phyloP scores from a whole-genome alignment of 176 grass and related monocot species.

The Zea mays region DNA sequence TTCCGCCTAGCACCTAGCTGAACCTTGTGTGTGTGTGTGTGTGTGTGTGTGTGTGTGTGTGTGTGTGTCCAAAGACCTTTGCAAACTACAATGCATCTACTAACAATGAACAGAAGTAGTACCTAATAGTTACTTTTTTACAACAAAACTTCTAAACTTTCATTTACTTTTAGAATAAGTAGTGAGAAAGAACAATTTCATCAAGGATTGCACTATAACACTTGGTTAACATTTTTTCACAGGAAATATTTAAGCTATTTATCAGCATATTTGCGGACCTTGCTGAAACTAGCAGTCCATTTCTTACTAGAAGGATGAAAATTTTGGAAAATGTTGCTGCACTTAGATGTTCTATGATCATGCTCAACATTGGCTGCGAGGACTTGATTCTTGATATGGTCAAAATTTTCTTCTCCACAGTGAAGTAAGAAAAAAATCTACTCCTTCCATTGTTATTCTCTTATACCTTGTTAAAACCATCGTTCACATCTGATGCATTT shows the following conservation, averaged over 20 bases:
- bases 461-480: constrained; percentile 19
- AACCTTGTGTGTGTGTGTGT: too few species aligned
- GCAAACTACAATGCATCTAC: background rate
- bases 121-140: constrained; percentile 25
- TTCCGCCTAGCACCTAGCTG: too few species aligned
- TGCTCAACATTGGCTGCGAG: constrained; percentile 82
- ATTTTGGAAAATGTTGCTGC: constrained; percentile 87
- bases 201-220: constrained; percentile 20
- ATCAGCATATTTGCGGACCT: constrained; percentile 76
- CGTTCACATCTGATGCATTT: constrained; percentile 25
- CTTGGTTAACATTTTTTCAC: constrained; percentile 33
- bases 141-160: constrained; percentile 10
- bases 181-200: constrained; percentile 26
- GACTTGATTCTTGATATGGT: constrained; percentile 88
- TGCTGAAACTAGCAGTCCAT: constrained; percentile 77
- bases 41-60: too few species aligned
- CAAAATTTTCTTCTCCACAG: constrained; percentile 72
- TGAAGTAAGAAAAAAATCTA: constrained; percentile 57
- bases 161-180: constrained; percentile 19
- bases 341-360: constrained; percentile 83
- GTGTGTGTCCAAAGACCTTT: background rate
- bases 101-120: constrained; percentile 4
- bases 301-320: constrained; percentile 86
- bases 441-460: constrained; percentile 15
- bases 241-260: constrained; percentile 95